These are phyloP conservation scores for Pestalotiopsis fici DNA, from an alignment of 2,329 filamentous ascomycete genomes.

Conservation along the genomic window DNA sequence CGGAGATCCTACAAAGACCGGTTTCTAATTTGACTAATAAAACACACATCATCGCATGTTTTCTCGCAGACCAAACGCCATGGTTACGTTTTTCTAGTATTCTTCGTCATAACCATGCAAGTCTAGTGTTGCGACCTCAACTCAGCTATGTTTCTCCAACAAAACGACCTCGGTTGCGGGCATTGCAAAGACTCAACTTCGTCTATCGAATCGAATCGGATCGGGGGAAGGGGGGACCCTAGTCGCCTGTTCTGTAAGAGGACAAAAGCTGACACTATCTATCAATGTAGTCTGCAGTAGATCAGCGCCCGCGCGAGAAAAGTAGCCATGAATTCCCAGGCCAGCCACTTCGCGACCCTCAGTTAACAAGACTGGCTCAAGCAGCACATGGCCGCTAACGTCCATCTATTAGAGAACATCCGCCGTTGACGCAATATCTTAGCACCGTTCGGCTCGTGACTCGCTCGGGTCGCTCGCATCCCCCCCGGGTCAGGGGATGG, in stretches of 20 bases:
- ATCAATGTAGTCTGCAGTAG: neutral
- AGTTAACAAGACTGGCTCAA: neutral
- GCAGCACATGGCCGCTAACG: neutral
- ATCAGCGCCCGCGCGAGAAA: neutral
- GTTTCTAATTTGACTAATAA: neutral
- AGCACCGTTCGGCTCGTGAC: neutral
- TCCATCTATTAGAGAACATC: neutral
- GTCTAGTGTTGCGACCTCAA: neutral
- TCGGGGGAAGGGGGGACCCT: too few species aligned
- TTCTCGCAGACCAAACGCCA: neutral
- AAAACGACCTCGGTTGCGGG: neutral
- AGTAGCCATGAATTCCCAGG: neutral
- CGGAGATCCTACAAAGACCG: too few species aligned
- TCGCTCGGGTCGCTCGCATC: neutral
- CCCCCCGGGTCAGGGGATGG: neutral
- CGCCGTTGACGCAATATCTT: neutral
- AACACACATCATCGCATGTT: neutral
- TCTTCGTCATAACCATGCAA: neutral
- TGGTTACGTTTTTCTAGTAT: neutral
- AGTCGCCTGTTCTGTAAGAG: neutral
- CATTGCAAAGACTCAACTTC: neutral
- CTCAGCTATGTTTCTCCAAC: neutral
- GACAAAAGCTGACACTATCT: neutral
- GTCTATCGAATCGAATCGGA: neutral
- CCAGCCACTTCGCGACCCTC: neutral